Evolutionary conservation across 2,329 filamentous ascomycete species (phyloP).

Genomic region (Aspergillus fumigatiaffinis): DNA sequence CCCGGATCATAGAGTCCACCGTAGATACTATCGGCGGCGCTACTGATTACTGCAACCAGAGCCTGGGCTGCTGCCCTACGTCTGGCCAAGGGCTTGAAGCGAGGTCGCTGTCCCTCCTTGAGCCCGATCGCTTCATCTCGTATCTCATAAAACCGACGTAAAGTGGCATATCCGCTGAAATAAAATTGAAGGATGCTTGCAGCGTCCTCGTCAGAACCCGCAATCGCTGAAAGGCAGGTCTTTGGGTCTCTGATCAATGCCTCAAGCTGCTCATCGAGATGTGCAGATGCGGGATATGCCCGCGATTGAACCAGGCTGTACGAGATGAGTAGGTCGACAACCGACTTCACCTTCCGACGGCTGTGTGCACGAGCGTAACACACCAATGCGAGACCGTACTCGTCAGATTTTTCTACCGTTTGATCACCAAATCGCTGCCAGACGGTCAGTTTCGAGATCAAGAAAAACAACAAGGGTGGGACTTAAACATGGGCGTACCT

Average conservation of each 20-base stretch:
- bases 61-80: slow-evolving; percentile 69
- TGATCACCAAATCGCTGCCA: slow-evolving; percentile 75
- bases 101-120: slow-evolving; percentile 37
- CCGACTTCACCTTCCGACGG: slow-evolving; percentile 72
- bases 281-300: slow-evolving; percentile 66
- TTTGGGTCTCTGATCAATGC: slow-evolving; percentile 69
- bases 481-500: slow-evolving; percentile 53
- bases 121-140: slow-evolving; percentile 62
- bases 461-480: not conserved
- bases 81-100: slow-evolving; percentile 53
- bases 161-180: slow-evolving; percentile 86
- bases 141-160: slow-evolving; percentile 86
- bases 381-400: slow-evolving; percentile 81
- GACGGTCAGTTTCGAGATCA: slow-evolving; percentile 13
- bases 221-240: slow-evolving; percentile 66
- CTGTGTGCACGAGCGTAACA: slow-evolving; percentile 87
- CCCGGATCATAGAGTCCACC: slow-evolving; percentile 82
- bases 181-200: slow-evolving; percentile 79
- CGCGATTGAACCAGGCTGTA: slow-evolving; percentile 82
- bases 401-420: slow-evolving; percentile 66
- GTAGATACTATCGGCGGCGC: slow-evolving; percentile 83
- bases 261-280: slow-evolving; percentile 70
- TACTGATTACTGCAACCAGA: slow-evolving; percentile 77
- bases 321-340: slow-evolving; percentile 81
- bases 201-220: slow-evolving; percentile 71